Evolutionary conservation across 495 filamentous ascomycete genomes (phyloP).

Genomic region (Talaromyces borbonicus): DNA sequence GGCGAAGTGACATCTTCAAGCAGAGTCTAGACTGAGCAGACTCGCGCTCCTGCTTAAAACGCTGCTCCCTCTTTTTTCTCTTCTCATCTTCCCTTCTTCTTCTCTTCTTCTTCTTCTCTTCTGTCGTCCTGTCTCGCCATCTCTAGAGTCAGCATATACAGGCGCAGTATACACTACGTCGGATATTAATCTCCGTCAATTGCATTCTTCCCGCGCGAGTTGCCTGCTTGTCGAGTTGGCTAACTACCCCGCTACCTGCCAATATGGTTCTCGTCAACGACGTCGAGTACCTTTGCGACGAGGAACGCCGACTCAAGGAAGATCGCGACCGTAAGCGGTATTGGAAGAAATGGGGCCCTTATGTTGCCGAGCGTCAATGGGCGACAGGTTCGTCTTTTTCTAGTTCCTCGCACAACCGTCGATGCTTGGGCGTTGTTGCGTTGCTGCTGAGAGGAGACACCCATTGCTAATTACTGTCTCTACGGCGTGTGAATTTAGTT

Average conservation of each 20-base stretch:
- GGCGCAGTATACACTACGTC: too few species aligned
- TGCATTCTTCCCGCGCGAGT: too few species aligned
- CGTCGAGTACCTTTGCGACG: slow-evolving; percentile 71
- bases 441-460: too few species aligned
- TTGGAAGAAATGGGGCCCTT: slow-evolving; percentile 89
- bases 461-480: not conserved
- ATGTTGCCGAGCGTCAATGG: slow-evolving; percentile 67
- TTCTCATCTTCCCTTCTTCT: too few species aligned
- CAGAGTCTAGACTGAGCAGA: not conserved
- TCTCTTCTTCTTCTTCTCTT: too few species aligned
- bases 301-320: slow-evolving; percentile 81
- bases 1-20: not conserved
- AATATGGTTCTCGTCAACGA: slow-evolving; percentile 81
- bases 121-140: too few species aligned
- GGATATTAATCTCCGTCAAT: too few species aligned
- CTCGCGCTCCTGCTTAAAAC: too few species aligned
- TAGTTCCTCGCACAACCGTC: not conserved
- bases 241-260: too few species aligned
- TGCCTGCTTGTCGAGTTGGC: not conserved
- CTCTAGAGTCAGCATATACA: too few species aligned
- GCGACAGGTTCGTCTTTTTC: slow-evolving; percentile 55
- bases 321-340: slow-evolving; percentile 71
- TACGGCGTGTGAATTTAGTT: slow-evolving; percentile 45
- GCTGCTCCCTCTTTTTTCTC: not conserved
- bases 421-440: too few species aligned